phyloP scores from a whole-genome alignment of 2,329 filamentous ascomycete species.

The Cytospora leucostoma region DNA sequence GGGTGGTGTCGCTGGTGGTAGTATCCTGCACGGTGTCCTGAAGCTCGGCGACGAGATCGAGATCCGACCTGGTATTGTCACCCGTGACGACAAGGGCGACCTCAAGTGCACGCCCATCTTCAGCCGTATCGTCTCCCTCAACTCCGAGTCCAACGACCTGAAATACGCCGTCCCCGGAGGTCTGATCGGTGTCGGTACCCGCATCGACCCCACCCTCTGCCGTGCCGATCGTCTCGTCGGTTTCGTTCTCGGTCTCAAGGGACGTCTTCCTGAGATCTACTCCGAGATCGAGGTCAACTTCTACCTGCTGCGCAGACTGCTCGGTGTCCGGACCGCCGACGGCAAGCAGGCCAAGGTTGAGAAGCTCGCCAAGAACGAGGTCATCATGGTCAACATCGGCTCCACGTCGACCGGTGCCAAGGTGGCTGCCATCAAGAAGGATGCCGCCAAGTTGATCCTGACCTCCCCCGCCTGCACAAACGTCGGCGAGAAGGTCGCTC shows the following conservation, averaged over 20 bases:
- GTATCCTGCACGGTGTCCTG: constrained; percentile 92
- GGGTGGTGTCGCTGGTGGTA: constrained; percentile 97
- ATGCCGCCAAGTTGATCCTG: constrained; percentile 91
- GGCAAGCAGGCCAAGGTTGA: constrained; percentile 99
- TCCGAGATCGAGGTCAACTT: constrained; percentile 99
- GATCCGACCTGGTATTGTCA: constrained; percentile 97
- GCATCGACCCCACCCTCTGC: constrained; percentile 96
- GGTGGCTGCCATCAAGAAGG: constrained; percentile 94
- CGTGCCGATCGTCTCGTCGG: constrained; percentile 98
- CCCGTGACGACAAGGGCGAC: constrained; percentile 88
- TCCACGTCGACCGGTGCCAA: constrained; percentile 97
- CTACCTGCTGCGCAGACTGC: constrained; percentile 89
- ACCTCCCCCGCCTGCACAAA: constrained; percentile 96
- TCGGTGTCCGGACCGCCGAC: constrained; percentile 96
- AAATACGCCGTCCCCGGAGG: constrained; percentile 98
- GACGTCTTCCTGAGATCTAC: constrained; percentile 93
- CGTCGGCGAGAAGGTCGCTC: constrained; percentile 95
- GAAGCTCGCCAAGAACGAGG: constrained; percentile 97
- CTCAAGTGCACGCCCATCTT: constrained; percentile 98
- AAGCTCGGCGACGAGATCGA: constrained; percentile 98
- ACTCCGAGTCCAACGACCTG: constrained; percentile 96
- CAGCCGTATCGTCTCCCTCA: constrained; percentile 90
- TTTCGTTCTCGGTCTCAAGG: constrained; percentile 94
- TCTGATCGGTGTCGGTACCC: constrained; percentile 96
- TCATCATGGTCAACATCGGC: constrained; percentile 99